These are phyloP conservation scores for Coemansia sp. DNA, from an alignment of 192 early-diverging fungal genomes.

Conservation along the genomic window DNA sequence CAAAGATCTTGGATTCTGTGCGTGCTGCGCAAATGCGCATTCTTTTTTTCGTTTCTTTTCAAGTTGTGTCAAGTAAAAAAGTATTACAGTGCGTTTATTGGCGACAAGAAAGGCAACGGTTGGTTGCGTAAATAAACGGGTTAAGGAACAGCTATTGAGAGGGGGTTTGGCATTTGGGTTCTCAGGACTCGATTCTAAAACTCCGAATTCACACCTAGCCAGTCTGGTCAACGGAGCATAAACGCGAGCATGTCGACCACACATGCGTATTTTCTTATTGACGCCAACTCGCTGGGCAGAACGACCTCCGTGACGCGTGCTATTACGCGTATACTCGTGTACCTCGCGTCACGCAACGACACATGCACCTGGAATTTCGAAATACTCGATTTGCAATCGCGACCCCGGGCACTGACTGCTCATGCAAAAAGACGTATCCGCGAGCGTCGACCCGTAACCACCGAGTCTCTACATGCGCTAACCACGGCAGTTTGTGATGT, in stretches of 20 bases:
- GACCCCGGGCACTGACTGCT: slow-evolving; percentile 13
- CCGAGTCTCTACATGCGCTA: no score
- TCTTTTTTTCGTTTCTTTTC: no score
- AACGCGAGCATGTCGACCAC: slow-evolving; percentile 18
- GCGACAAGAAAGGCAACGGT: no score
- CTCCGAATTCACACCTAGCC: neutral
- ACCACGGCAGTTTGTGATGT: neutral
- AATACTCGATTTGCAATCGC: slow-evolving; percentile 23
- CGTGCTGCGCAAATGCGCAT: no score
- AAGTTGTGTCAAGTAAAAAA: no score
- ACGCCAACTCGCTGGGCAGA: slow-evolving; percentile 13
- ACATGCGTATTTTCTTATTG: slow-evolving; percentile 53
- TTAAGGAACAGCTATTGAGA: no score
- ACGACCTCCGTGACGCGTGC: slow-evolving; percentile 2
- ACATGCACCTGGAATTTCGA: slow-evolving; percentile 50
- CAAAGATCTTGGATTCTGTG: no score
- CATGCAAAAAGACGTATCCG: slow-evolving; percentile 18
- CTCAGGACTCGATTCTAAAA: neutral
- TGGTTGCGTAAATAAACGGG: no score
- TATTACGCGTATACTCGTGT: slow-evolving; percentile 38
- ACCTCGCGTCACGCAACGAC: slow-evolving; percentile 31
- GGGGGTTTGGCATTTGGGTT: no score
- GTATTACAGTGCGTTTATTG: no score
- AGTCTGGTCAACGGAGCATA: neutral
- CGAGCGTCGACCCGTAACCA: slow-evolving; percentile 12